These are phyloP conservation scores for Hibiscus syriacus DNA, from an alignment of 345 rosid genomes.

Conservation along the genomic window DNA sequence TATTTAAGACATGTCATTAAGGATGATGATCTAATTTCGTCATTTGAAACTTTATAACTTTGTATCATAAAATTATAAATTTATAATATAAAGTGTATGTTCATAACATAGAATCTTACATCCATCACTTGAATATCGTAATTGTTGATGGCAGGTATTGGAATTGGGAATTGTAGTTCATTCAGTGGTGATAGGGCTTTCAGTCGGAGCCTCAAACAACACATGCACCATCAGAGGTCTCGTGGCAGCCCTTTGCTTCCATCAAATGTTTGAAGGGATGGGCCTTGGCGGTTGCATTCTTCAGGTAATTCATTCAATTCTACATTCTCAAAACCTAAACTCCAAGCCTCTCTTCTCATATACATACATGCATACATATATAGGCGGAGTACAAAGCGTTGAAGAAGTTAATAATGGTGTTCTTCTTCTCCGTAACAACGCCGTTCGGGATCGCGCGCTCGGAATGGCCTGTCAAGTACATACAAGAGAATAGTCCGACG, in stretches of 20 bases:
- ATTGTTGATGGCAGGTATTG: no score
- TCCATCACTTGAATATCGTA: no score
- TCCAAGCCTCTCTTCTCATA: neutral
- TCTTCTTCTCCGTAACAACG: constrained; percentile 69
- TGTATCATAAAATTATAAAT: no score
- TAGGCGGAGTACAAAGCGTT: constrained; percentile 45
- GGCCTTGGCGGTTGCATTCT: constrained; percentile 82
- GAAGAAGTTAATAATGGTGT: constrained; percentile 46
- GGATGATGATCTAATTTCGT: no score
- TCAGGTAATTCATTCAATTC: constrained; percentile 35
- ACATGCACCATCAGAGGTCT: constrained; percentile 61
- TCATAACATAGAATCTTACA: no score
- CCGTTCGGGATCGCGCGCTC: constrained; percentile 61
- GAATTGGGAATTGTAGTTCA: constrained; percentile 74
- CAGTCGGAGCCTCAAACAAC: constrained; percentile 64
- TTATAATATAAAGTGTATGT: no score
- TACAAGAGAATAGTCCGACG: constrained; percentile 56
- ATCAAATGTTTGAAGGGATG: constrained; percentile 88
- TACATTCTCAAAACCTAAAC: neutral
- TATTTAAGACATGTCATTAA: neutral
- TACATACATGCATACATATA: neutral
- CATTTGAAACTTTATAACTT: no score
- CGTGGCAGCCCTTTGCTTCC: constrained; percentile 81
- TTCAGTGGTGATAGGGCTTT: constrained; percentile 66
- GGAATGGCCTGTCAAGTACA: constrained; percentile 51